Evolutionary conservation across 1,139 yeast species (phyloP).

Genomic region (Nakaseomyces bracarensis): DNA sequence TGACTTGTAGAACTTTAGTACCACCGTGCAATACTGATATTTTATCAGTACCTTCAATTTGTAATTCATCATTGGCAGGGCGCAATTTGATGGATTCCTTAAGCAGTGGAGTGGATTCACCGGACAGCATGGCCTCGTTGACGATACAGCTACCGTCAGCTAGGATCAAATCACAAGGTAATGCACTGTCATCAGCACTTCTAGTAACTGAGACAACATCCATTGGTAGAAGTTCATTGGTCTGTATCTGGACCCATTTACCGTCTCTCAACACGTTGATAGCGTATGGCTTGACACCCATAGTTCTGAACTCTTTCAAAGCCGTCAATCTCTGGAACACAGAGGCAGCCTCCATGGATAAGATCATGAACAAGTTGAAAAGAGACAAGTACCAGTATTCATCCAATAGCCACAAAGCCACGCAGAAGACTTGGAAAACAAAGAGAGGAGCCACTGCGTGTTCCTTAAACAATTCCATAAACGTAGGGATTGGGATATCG

Average conservation of each 20-base stretch:
- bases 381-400: conserved; percentile 95
- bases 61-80: conserved; percentile 59
- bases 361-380: conserved; percentile 84
- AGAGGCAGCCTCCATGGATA: conserved; percentile 88
- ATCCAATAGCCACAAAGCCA: conserved; percentile 92
- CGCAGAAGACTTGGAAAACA: conserved; percentile 92
- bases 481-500: conserved; percentile 93
- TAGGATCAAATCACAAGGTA: conserved; percentile 90
- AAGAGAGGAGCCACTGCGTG: conserved; percentile 98
- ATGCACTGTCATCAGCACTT: conserved; percentile 82
- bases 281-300: conserved; percentile 91
- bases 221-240: conserved; percentile 80
- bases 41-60: conserved; percentile 78
- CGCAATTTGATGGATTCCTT: conserved; percentile 86
- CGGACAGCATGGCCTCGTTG: conserved; percentile 96
- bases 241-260: conserved; percentile 62
- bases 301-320: conserved; percentile 88
- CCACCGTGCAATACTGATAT: conserved; percentile 92
- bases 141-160: conserved; percentile 87
- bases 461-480: conserved; percentile 83
- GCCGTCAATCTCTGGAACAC: conserved; percentile 94
- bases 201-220: conserved; percentile 84
- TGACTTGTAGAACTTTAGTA: conserved; percentile 89
- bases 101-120: conserved; percentile 93
- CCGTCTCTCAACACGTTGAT: conserved; percentile 64